phyloP scores from a whole-genome alignment of 306 rosid genomes.

The Gastrolobium villosum region DNA sequence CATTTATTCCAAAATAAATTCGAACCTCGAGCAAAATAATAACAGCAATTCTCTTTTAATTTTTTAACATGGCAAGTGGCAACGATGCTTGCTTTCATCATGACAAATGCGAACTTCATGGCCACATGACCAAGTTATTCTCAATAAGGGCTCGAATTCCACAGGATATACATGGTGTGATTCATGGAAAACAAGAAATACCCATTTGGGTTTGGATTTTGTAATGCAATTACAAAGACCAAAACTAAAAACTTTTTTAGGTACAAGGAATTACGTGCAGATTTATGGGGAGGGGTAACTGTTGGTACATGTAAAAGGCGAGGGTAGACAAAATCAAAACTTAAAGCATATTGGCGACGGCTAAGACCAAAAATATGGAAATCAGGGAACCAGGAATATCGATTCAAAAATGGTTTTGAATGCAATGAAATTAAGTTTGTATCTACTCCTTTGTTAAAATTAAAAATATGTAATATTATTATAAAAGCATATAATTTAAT shows the following conservation, averaged over 20 bases:
- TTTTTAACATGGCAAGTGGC: slow-evolving; percentile 8
- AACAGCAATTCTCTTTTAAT: neutral
- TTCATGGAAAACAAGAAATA: slow-evolving; percentile 29
- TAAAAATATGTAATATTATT: no score
- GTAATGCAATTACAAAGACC: neutral
- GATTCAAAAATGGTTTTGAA: no score
- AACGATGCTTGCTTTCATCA: neutral
- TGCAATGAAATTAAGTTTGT: no score
- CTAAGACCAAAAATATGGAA: slow-evolving; percentile 20
- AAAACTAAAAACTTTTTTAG: neutral
- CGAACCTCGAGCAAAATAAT: neutral
- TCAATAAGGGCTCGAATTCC: neutral
- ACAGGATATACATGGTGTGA: neutral
- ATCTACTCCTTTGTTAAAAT: no score
- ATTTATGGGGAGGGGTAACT: slow-evolving; percentile 1
- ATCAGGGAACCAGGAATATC: neutral
- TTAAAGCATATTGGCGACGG: no score
- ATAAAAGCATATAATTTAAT: no score
- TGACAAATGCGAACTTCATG: neutral
- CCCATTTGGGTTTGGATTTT: slow-evolving; percentile 23
- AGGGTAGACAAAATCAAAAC: neutral
- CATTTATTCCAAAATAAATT: no score
- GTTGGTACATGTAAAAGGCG: neutral
- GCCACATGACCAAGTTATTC: neutral
- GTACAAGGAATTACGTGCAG: neutral